A percentile compares a stretch with the other conserved stretches of the same genome.
These are phyloP conservation scores for Solanum sparsipilum DNA, from an alignment of 257 asterid species.

Conservation along the genomic window DNA sequence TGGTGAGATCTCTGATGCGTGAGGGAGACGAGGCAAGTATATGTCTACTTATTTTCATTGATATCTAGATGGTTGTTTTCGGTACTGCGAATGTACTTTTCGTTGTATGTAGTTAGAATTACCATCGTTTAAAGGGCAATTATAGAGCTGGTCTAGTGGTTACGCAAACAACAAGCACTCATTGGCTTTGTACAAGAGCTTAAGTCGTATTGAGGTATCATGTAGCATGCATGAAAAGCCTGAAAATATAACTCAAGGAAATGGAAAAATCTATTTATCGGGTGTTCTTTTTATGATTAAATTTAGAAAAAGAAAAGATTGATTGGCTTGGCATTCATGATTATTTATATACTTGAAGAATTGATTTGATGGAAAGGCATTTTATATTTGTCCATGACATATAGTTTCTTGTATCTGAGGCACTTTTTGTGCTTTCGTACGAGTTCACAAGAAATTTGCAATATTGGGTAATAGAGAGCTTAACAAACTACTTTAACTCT, in stretches of 20 bases:
- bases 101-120: neutral
- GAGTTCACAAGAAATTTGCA: neutral
- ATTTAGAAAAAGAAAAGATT: neutral
- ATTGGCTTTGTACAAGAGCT: neutral
- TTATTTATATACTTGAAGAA: neutral
- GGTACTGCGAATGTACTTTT: neutral
- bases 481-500: neutral
- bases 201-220: neutral
- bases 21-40: constrained; percentile 90
- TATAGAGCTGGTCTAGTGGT: neutral
- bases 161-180: neutral
- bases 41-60: constrained; percentile 1
- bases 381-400: neutral
- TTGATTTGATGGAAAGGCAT: neutral
- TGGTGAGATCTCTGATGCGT: constrained; percentile 96
- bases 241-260: neutral
- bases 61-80: constrained; percentile 3
- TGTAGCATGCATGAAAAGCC: neutral
- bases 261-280: neutral
- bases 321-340: neutral
- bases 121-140: neutral
- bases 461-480: neutral
- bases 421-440: neutral
- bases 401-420: neutral
- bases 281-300: neutral